Percentiles rank a stretch among this genome's conserved stretches.
These are phyloP conservation scores for Ophiostoma montium DNA, from an alignment of 2,329 filamentous ascomycete genomes.

Conservation along the genomic window DNA sequence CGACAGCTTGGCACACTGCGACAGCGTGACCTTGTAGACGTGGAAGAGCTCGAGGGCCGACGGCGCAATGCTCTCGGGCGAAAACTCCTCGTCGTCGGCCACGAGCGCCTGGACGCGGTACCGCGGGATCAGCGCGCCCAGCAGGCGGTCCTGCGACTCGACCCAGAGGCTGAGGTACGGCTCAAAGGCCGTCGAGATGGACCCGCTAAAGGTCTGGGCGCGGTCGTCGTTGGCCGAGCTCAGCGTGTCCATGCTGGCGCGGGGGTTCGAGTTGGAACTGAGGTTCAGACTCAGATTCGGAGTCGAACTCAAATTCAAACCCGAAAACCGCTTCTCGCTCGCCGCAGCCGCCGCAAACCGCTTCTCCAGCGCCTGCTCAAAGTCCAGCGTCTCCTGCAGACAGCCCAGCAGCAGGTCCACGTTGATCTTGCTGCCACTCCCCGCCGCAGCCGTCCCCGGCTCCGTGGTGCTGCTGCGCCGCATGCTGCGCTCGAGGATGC, in stretches of 20 bases:
- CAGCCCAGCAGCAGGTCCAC: constrained; percentile 35
- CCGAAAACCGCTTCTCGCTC: no score
- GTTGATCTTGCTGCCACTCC: constrained; percentile 31
- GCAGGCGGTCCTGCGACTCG: constrained; percentile 82
- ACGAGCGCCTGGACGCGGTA: constrained; percentile 74
- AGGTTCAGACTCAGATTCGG: no score
- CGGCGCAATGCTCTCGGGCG: constrained; percentile 72
- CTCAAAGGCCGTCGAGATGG: constrained; percentile 93
- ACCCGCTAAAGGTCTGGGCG: constrained; percentile 66
- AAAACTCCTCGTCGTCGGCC: constrained; percentile 81
- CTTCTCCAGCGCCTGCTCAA: constrained; percentile 81
- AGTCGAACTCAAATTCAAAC: no score
- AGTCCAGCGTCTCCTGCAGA: constrained; percentile 64
- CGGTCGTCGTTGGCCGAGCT: constrained; percentile 67
- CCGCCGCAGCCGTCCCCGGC: constrained; percentile 25
- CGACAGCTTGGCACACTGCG: constrained; percentile 91
- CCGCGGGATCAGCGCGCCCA: constrained; percentile 70
- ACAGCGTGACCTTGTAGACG: constrained; percentile 84
- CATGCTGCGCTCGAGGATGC: constrained; percentile 79
- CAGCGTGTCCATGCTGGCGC: constrained; percentile 80
- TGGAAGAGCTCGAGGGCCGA: constrained; percentile 96
- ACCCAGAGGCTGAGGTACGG: constrained; percentile 96
- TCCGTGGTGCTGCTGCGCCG: constrained; percentile 59
- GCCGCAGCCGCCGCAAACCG: no score
- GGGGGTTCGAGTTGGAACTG: constrained; percentile 29